Evolutionary conservation across 345 rosid genomes (phyloP).

Genomic region (Trapa bicornis): DNA sequence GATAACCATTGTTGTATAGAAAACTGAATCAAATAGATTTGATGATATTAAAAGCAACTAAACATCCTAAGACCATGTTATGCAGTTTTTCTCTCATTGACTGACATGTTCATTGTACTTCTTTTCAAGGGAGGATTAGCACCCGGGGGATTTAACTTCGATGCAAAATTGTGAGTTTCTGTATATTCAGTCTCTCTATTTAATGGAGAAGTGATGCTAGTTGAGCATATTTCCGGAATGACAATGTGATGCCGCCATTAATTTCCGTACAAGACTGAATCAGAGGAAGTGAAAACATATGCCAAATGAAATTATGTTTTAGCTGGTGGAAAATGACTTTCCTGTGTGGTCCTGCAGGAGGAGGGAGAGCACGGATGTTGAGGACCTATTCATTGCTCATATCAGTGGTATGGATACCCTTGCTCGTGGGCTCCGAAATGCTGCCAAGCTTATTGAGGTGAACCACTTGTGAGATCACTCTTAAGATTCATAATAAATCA

Average conservation of each 20-base stretch:
- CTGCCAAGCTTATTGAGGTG: slow-evolving; percentile 74
- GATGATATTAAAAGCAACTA: background rate
- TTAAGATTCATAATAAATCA: background rate
- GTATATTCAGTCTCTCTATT: background rate
- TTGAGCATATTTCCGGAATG: background rate
- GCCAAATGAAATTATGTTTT: background rate
- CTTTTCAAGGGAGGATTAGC: slow-evolving; percentile 66
- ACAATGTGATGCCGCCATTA: background rate
- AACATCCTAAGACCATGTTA: background rate
- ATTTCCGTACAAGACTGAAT: too few relatives aligned
- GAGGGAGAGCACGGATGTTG: slow-evolving; percentile 92
- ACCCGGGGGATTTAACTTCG: slow-evolving; percentile 97
- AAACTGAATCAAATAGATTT: background rate
- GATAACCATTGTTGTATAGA: background rate
- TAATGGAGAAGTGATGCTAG: slow-evolving; percentile 4
- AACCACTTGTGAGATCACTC: background rate
- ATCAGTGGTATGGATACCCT: slow-evolving; percentile 86
- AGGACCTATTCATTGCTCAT: slow-evolving; percentile 84
- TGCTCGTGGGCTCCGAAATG: slow-evolving; percentile 83
- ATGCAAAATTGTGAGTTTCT: slow-evolving; percentile 69
- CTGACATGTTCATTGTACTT: background rate
- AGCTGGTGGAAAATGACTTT: background rate
- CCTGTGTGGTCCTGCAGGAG: slow-evolving; percentile 33
- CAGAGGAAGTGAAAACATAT: too few relatives aligned
- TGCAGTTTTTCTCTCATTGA: background rate